A percentile compares a stretch with the other conserved stretches of the same genome.
Evolutionary conservation across 2,329 filamentous ascomycete species (phyloP).

Genomic region (Colletotrichum zoysiae): DNA sequence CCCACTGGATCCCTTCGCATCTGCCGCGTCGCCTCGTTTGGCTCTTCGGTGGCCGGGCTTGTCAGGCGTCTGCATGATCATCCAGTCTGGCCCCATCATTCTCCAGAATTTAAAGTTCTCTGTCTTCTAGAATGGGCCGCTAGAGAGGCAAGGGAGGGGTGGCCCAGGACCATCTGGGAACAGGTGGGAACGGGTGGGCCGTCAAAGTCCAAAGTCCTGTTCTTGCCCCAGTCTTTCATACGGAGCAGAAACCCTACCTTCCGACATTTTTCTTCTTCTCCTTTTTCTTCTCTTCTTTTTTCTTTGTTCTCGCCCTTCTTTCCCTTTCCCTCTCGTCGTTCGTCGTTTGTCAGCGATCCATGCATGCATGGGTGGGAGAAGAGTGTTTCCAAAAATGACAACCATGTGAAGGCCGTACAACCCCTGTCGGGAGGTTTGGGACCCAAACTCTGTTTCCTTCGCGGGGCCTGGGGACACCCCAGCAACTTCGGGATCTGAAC

Average conservation of each 20-base stretch:
- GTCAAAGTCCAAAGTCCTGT: slow-evolving; percentile 24
- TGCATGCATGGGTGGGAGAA: slow-evolving; percentile 38
- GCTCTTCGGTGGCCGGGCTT: slow-evolving; percentile 25
- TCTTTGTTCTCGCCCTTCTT: background rate
- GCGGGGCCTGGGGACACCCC: slow-evolving; percentile 14
- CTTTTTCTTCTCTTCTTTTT: background rate
- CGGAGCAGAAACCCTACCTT: slow-evolving; percentile 36
- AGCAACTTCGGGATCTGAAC: slow-evolving; percentile 39
- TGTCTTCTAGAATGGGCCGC: slow-evolving; percentile 33
- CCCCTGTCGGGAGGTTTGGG: slow-evolving; percentile 30
- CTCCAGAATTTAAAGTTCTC: slow-evolving; percentile 40
- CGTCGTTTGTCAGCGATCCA: slow-evolving; percentile 32
- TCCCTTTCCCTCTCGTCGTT: background rate
- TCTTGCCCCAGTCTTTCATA: slow-evolving; percentile 28
- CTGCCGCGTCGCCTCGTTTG: slow-evolving; percentile 24
- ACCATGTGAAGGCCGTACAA: slow-evolving; percentile 42
- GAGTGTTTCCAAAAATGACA: slow-evolving; percentile 39
- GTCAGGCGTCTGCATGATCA: slow-evolving; percentile 41
- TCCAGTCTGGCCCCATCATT: slow-evolving; percentile 7
- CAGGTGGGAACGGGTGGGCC: slow-evolving; percentile 39
- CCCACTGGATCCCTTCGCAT: slow-evolving; percentile 8
- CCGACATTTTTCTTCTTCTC: slow-evolving; percentile 6
- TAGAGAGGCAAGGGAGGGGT: background rate
- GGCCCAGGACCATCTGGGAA: slow-evolving; percentile 26
- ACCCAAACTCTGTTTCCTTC: slow-evolving; percentile 39